A percentile compares a stretch with the other conserved stretches of the same genome.
Conservation (phyloP, 139 green algal genomes). For the Pleodorina starrii region DNA sequence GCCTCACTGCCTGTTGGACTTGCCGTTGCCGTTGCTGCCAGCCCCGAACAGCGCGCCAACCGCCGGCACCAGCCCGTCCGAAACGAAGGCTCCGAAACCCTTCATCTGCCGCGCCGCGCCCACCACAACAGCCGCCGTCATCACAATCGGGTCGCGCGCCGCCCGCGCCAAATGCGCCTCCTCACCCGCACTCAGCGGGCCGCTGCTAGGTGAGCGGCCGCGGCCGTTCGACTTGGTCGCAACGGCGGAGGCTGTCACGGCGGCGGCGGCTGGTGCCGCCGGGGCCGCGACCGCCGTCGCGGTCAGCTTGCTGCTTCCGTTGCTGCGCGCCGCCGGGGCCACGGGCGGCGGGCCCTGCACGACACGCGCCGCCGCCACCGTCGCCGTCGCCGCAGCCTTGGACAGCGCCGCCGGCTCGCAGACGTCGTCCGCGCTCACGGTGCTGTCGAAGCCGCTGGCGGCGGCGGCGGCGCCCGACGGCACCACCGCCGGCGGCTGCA, state of each 20-base stretch:
- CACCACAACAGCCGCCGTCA: slow-evolving; percentile 26
- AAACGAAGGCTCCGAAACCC: slow-evolving; percentile 38
- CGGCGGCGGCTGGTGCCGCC: neutral
- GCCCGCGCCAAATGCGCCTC: neutral
- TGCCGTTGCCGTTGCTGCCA: neutral
- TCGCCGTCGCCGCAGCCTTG: neutral
- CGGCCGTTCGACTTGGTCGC: neutral
- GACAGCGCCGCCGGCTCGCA: neutral
- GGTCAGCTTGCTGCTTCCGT: too few species aligned
- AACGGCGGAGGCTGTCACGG: neutral
- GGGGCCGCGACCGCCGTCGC: too few species aligned
- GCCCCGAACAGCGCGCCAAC: slow-evolving; percentile 6
- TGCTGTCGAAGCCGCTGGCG: slow-evolving; percentile 4
- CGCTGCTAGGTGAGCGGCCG: neutral
- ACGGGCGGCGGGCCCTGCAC: neutral
- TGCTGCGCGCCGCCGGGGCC: neutral
- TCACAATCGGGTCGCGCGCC: slow-evolving; percentile 13
- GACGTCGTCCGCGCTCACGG: neutral
- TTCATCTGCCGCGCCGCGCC: slow-evolving; percentile 35
- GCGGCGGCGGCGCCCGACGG: neutral
- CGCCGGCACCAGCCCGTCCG: slow-evolving; percentile 34
- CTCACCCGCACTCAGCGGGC: neutral
- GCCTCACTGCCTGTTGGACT: neutral
- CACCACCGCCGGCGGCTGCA: neutral
- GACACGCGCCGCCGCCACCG: neutral